These are phyloP conservation scores for Fusarium sulawesiense DNA, from an alignment of 2,329 filamentous ascomycete species.

Conservation along the genomic window DNA sequence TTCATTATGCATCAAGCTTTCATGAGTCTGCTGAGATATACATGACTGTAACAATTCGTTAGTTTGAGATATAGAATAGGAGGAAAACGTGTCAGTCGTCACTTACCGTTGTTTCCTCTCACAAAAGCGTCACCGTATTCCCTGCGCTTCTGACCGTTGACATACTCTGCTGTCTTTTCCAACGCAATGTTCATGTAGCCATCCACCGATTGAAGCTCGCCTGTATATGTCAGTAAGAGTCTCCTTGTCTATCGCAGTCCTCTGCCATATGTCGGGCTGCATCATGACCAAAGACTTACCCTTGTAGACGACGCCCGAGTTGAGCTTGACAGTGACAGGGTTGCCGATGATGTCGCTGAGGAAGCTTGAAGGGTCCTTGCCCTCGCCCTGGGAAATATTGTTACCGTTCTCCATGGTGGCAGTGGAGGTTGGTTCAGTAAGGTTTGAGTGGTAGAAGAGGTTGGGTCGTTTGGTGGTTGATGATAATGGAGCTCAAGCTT, in stretches of 20 bases:
- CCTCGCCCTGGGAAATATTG: constrained; percentile 70
- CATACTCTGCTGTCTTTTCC: constrained; percentile 92
- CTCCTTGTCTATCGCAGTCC: background rate
- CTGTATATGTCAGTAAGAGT: constrained; percentile 58
- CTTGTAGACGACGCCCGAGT: constrained; percentile 98
- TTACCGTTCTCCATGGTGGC: constrained; percentile 79
- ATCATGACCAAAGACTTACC: constrained; percentile 62
- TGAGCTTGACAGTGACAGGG: constrained; percentile 94
- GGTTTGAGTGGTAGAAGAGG: constrained; percentile 15
- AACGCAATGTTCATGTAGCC: constrained; percentile 99
- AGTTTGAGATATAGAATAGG: constrained; percentile 2
- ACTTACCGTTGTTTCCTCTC: constrained; percentile 90
- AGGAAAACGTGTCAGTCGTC: background rate
- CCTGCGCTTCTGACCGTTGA: constrained; percentile 84
- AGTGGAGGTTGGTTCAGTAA: background rate
- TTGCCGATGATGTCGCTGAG: constrained; percentile 94
- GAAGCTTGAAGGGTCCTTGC: constrained; percentile 93
- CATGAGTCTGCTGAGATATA: constrained; percentile 74
- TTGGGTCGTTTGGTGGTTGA: constrained; percentile 23
- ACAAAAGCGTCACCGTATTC: constrained; percentile 96
- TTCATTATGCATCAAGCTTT: constrained; percentile 38
- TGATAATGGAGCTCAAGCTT: constrained; percentile 31
- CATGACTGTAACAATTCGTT: constrained; percentile 64
- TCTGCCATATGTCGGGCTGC: background rate
- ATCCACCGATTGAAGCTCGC: constrained; percentile 95